Evolutionary conservation across 2,329 filamentous ascomycete species (phyloP), one percentile per base, ranked within the genome.

Genomic region (Fusarium vanettenii): DNA sequence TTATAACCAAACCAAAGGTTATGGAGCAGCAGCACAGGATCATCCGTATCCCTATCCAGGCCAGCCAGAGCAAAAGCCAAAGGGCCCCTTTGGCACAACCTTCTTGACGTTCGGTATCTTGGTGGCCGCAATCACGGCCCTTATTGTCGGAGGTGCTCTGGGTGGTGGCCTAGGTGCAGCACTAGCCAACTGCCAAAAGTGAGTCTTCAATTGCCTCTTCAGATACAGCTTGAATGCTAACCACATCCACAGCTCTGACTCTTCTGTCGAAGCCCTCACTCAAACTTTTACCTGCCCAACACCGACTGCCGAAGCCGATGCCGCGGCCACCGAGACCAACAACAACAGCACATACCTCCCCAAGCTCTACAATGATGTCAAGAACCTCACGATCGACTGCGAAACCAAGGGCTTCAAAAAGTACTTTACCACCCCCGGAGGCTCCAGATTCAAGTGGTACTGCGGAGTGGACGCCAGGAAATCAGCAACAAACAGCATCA

Each of bases 121-220:
- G 4, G 43, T 73, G 35, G 71, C 66, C 2, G 25, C 56, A 2
- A 6, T 63, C 3, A 73, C 71, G 0, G 61, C 71, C 2, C 1
- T 70, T 14, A 10, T 73, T 1, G 43, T 73, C 0, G 71, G 71
- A 18, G 71, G 50, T 8, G 59, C 56, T 7, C 18, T 73, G 0
- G 71, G 70, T 4, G 71, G 71, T n/a, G 71, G 71, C 20, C 8
- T 73, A 8, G 71, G 71, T 27, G 71, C 71, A 52, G 66, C 71
- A 39, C 22, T 73, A 18, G 50, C 45, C 7, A 16, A 39, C 11
- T 70, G 66, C 16, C 66, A 70, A 18, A 66, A 25, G 71, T 73
- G 52, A 22, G 16, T 27, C 27, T 31, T 20, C 50, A 31, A 55
- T 31, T 14, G 6, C 2, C 10, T 20, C 18, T 55, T 13, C 27